A percentile compares a stretch with the other conserved stretches of the same genome.
Evolutionary conservation across 495 filamentous ascomycete species (phyloP).

Genomic region (Aspergillus bertholletiae): DNA sequence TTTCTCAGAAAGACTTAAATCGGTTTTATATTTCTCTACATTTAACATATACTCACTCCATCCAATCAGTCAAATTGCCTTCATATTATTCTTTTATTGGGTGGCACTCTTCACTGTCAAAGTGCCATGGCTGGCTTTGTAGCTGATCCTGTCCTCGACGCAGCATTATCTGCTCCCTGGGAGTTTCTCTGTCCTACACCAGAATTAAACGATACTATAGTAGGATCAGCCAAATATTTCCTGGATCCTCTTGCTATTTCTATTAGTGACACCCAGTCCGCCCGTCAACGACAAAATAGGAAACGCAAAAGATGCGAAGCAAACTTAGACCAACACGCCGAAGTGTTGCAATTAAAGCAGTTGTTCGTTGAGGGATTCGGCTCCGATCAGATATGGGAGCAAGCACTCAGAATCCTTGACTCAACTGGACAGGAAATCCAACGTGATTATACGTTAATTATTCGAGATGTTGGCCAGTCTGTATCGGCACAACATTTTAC

Average conservation of each 20-base stretch:
- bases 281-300: constrained; percentile 52
- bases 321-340: constrained; percentile 31
- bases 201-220: constrained; percentile 58
- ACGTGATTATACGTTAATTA: constrained; percentile 25
- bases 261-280: constrained; percentile 61
- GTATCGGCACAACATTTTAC: not conserved
- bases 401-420: constrained; percentile 69
- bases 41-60: too few relatives aligned
- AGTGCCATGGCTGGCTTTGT: constrained; percentile 45
- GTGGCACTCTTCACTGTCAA: too few relatives aligned
- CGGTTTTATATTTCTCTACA: too few relatives aligned
- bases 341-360: constrained; percentile 65
- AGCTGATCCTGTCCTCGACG: constrained; percentile 17
- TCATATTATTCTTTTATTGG: too few relatives aligned
- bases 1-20: too few relatives aligned
- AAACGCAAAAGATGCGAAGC: constrained; percentile 63
- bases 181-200: constrained; percentile 66
- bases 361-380: constrained; percentile 86
- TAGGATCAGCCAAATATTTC: constrained; percentile 68
- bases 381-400: constrained; percentile 89
- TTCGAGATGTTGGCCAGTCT: constrained; percentile 5
- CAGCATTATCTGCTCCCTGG: constrained; percentile 32
- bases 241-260: constrained; percentile 72
- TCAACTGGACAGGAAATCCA: constrained; percentile 33
- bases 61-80: too few relatives aligned